Conservation (phyloP, 495 filamentous ascomycete genomes). For the Hyaloscypha finlandica region DNA sequence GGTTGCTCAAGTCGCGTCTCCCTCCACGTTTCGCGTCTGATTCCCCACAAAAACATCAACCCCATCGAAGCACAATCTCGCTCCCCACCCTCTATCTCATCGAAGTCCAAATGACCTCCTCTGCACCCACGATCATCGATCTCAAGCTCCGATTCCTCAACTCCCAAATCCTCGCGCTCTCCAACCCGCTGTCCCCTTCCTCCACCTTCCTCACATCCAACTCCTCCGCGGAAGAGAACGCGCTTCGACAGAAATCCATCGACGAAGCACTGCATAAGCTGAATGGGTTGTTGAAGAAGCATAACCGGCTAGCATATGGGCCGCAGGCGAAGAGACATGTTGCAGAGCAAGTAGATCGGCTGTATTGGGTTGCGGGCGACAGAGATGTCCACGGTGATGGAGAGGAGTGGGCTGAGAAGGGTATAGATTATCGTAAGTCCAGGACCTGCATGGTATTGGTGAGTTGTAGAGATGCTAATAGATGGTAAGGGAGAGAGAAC, state of each 20-base stretch:
- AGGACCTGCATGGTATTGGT: background rate
- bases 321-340: constrained; percentile 76
- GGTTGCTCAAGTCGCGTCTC: too few relatives aligned
- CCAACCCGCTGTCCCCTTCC: constrained; percentile 17
- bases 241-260: constrained; percentile 53
- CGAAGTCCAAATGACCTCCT: constrained; percentile 11
- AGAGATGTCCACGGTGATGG: constrained; percentile 39
- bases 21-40: too few relatives aligned
- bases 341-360: constrained; percentile 75
- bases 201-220: constrained; percentile 9
- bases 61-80: too few relatives aligned
- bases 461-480: background rate
- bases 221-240: constrained; percentile 52
- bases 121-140: constrained; percentile 31
- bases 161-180: constrained; percentile 30
- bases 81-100: too few relatives aligned
- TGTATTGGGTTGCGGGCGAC: constrained; percentile 63
- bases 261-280: constrained; percentile 54
- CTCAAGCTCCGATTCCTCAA: constrained; percentile 32
- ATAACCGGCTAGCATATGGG: constrained; percentile 70
- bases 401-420: constrained; percentile 48
- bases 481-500: constrained; percentile 38
- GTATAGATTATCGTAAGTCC: constrained; percentile 40
- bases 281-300: constrained; percentile 67
- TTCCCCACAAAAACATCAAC: too few relatives aligned